A percentile compares a stretch with the other conserved stretches of the same genome.
Evolutionary conservation across 192 early-diverging fungal genomes (phyloP).

Genomic region (Umbelopsis sp.): DNA sequence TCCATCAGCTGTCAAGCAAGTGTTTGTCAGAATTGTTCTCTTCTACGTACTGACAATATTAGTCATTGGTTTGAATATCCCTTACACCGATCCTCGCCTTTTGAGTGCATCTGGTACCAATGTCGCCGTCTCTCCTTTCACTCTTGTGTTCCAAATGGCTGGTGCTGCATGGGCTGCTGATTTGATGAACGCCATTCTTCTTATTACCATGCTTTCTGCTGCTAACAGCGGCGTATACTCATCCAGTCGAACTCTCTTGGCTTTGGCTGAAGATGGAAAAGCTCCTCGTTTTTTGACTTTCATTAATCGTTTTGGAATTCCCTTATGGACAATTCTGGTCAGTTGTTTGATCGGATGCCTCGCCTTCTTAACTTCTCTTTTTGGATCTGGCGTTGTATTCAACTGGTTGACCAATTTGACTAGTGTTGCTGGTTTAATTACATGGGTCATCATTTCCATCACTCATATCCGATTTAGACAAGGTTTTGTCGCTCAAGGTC

Average conservation of each 20-base stretch:
- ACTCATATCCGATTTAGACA: constrained; percentile 86
- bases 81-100: constrained; percentile 63
- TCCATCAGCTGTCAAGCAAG: constrained; percentile 70
- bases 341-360: constrained; percentile 68
- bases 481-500: constrained; percentile 73
- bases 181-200: constrained; percentile 73
- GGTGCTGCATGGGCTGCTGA: constrained; percentile 65
- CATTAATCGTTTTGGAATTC: constrained; percentile 68
- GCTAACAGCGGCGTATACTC: constrained; percentile 90
- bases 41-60: constrained; percentile 87
- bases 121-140: constrained; percentile 68
- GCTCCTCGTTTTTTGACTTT: constrained; percentile 68
- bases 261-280: constrained; percentile 76
- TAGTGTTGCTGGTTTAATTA: constrained; percentile 77
- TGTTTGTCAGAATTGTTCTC: constrained; percentile 82
- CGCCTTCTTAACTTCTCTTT: constrained; percentile 63
- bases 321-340: constrained; percentile 58
- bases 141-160: constrained; percentile 64
- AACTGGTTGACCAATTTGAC: constrained; percentile 65
- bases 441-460: constrained; percentile 83
- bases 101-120: constrained; percentile 52
- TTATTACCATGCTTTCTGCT: constrained; percentile 72
- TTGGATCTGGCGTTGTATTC: constrained; percentile 75
- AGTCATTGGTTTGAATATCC: constrained; percentile 86
- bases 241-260: constrained; percentile 78